phyloP scores from a whole-genome alignment of 2,329 filamentous ascomycete species.

The Fusarium sp. region DNA sequence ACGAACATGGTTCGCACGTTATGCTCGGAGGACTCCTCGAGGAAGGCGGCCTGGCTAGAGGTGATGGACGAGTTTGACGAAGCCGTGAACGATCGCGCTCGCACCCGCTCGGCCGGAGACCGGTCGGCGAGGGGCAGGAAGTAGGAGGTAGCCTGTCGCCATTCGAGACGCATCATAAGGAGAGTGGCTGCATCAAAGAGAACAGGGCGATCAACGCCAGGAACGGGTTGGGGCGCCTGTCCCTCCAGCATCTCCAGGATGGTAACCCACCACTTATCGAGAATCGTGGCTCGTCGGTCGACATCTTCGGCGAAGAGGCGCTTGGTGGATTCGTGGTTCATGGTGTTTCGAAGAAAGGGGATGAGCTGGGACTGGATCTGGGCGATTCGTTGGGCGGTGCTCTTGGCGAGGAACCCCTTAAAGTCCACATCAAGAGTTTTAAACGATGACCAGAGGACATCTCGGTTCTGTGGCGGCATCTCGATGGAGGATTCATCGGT shows the following conservation, averaged over 20 bases:
- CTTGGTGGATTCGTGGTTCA: conserved; percentile 73
- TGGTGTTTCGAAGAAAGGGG: conserved; percentile 81
- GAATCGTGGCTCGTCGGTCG: conserved; percentile 80
- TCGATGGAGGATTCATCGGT: conserved; percentile 61
- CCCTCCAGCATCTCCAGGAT: conserved; percentile 86
- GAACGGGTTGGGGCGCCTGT: conserved; percentile 74
- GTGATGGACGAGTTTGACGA: conserved; percentile 73
- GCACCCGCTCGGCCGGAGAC: conserved; percentile 59
- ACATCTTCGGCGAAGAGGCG: conserved; percentile 81
- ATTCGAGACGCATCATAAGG: conserved; percentile 91
- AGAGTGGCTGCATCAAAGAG: conserved; percentile 83
- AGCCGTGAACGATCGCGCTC: conserved; percentile 60
- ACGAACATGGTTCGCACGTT: conserved; percentile 91
- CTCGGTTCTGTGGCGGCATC: conserved; percentile 58
- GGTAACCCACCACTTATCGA: conserved; percentile 92
- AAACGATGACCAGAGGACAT: conserved; percentile 68
- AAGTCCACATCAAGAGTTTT: conserved; percentile 64
- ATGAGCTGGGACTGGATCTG: conserved; percentile 79
- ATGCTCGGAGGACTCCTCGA: conserved; percentile 80
- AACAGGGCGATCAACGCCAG: conserved; percentile 84
- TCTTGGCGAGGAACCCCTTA: conserved; percentile 76
- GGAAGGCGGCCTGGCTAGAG: conserved; percentile 69
- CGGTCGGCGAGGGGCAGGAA: conserved; percentile 73
- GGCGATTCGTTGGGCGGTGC: conserved; percentile 78
- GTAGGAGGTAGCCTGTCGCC: conserved; percentile 79